Percentiles rank a stretch among this genome's conserved stretches.
Evolutionary conservation across 1,139 yeast genomes (phyloP).

Genomic region (Nakaseomyces glabratus): DNA sequence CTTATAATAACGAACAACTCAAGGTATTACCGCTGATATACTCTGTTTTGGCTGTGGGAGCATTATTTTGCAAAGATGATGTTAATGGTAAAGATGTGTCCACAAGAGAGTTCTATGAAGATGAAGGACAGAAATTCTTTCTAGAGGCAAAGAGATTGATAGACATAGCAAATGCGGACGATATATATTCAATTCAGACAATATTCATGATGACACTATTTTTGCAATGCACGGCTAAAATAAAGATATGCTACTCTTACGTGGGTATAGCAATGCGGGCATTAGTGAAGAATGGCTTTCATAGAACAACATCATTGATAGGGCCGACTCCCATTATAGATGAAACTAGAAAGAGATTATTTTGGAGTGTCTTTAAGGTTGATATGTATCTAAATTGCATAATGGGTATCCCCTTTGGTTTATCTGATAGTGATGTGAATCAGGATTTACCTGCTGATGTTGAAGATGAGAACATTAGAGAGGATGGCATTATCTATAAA

Average conservation of each 20-base stretch:
- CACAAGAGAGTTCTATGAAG: constrained; percentile 41
- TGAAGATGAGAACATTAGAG: constrained; percentile 76
- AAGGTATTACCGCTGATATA: constrained; percentile 72
- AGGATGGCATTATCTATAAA: constrained; percentile 33
- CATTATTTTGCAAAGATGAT: constrained; percentile 46
- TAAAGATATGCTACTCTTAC: constrained; percentile 81
- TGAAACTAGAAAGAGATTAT: constrained; percentile 74
- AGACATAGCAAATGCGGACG: constrained; percentile 56
- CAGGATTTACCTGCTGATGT: constrained; percentile 75
- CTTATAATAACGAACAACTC: constrained; percentile 65
- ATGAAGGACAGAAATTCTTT: constrained; percentile 77
- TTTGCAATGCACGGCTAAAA: constrained; percentile 77
- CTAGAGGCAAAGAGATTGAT: constrained; percentile 72
- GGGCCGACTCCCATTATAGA: constrained; percentile 50
- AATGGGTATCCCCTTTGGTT: constrained; percentile 62
- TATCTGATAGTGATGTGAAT: constrained; percentile 65
- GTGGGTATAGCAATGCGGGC: constrained; percentile 81
- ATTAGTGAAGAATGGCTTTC: constrained; percentile 75
- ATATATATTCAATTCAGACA: constrained; percentile 63
- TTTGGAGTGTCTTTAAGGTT: constrained; percentile 84
- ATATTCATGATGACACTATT: constrained; percentile 61
- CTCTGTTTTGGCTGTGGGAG: constrained; percentile 64
- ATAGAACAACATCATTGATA: constrained; percentile 45
- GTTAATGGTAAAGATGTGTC: constrained; percentile 36
- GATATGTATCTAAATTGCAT: constrained; percentile 83